These are phyloP conservation scores for Backusella circina DNA, from an alignment of 192 early-diverging fungal genomes.

Conservation along the genomic window DNA sequence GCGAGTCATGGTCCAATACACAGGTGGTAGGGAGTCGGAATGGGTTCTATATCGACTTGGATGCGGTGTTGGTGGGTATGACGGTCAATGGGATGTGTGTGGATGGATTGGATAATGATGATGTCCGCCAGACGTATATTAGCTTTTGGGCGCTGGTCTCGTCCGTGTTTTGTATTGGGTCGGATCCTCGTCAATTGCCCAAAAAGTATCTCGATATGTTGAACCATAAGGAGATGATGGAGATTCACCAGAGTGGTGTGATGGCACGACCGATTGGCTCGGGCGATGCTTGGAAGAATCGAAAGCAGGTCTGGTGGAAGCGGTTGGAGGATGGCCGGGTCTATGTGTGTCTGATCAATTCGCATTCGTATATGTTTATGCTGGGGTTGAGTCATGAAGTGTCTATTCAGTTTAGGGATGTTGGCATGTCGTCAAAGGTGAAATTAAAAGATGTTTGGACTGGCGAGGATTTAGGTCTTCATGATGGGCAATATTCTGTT, in stretches of 20 bases:
- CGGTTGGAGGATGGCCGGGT: slow-evolving; percentile 17
- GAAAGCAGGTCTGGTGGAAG: slow-evolving; percentile 34
- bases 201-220: slow-evolving; percentile 20
- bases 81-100: slow-evolving; percentile 23
- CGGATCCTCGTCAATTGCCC: slow-evolving; percentile 30
- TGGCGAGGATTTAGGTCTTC: not conserved
- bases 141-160: slow-evolving; percentile 29
- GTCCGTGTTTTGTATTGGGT: slow-evolving; percentile 32
- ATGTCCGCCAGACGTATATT: slow-evolving; percentile 27
- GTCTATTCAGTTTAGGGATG: not conserved
- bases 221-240: slow-evolving; percentile 26
- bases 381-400: slow-evolving; percentile 17
- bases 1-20: slow-evolving; percentile 18
- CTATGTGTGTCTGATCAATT: slow-evolving; percentile 29
- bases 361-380: slow-evolving; percentile 13
- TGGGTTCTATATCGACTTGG: slow-evolving; percentile 30
- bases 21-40: slow-evolving; percentile 10
- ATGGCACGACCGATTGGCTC: slow-evolving; percentile 27
- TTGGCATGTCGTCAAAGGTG: slow-evolving; percentile 13
- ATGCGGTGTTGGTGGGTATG: slow-evolving; percentile 30
- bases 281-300: slow-evolving; percentile 23
- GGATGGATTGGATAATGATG: slow-evolving; percentile 29
- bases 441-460: slow-evolving; percentile 28
- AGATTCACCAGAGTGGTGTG: slow-evolving; percentile 27
- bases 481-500: not conserved